Evolutionary conservation across 306 rosid species (phyloP), one percentile per base, ranked within the genome.

Genomic region (Nissolia schottii): DNA sequence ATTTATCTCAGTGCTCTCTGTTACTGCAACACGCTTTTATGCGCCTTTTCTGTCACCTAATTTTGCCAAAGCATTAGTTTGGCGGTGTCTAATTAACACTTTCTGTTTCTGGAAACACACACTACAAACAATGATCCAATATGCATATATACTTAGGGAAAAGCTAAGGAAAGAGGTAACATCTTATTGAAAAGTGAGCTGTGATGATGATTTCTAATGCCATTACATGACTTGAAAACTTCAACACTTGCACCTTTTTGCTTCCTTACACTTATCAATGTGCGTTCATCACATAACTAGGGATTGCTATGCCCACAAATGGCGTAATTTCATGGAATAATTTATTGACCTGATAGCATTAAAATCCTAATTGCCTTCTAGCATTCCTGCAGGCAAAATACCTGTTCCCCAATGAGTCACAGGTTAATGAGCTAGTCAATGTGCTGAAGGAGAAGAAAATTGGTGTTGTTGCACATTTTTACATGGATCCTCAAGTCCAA

Each of bases 401-500:
- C 80, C 76, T 94, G 71, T 82, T 78, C 49, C 99, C 99, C 0
- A 49, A 91, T 70, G 89, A 84, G 73, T 41, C 25, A 9, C 87
- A 77, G 49, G 94, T 91, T 67, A 51, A 74, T 70, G 95, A 89
- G 54, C 93, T 94, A 60, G 88, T 89, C 34, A 64, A 71, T 41
- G 85, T 85, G 83, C 79, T 94, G 16, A 86, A 74, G 82, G 96
- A 89, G 82, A 94, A 94, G 85, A 89, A 84, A 74, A 94, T 94
- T 70, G 99, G 99, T 40, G 77, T 94, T 59, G 99, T 88, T 84
- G 99, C 99, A 31, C 97, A 94, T 74, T 94, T 94, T 78, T 94
- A 91, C 89, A 94, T 94, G 99, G 99, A 94, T 79, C 99, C 99
- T 48, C 96, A 94, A 79, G 96, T 94, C 6, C 99, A 94, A 74